Conservation (phyloP, 768 basidiomycete species). For the Podaxis pistillaris region DNA sequence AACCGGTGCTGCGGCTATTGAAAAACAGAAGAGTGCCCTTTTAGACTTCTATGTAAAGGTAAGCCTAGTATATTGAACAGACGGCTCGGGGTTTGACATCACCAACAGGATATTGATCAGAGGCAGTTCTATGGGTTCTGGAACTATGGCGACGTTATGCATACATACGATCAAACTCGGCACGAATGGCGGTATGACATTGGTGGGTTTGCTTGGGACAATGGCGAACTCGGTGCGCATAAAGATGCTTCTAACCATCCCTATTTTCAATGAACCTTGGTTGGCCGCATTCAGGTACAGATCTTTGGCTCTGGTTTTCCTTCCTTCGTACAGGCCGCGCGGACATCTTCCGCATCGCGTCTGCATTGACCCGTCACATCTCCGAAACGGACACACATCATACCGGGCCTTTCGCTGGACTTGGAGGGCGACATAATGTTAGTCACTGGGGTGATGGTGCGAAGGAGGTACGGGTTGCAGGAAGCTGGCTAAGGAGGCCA, state of each 20-base stretch:
- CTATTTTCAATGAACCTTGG: neutral
- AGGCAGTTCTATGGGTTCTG: conserved; percentile 38
- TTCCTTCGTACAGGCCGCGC: conserved; percentile 37
- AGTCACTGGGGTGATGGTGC: conserved; percentile 41
- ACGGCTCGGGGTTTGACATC: neutral
- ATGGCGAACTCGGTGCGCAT: conserved; percentile 32
- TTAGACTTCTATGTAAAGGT: conserved; percentile 36
- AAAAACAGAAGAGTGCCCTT: conserved; percentile 33
- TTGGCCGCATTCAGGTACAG: conserved; percentile 23
- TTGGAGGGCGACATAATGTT: conserved; percentile 36
- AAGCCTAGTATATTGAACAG: neutral
- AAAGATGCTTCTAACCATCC: neutral
- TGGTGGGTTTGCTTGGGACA: conserved; percentile 38
- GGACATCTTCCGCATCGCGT: conserved; percentile 33
- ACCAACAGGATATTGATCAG: conserved; percentile 30
- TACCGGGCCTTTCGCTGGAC: conserved; percentile 34
- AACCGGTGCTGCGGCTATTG: conserved; percentile 29
- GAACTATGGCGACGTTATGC: conserved; percentile 39
- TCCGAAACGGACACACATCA: conserved; percentile 39
- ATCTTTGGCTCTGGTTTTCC: conserved; percentile 39
- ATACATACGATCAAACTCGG: conserved; percentile 38
- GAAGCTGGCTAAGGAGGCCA: conserved; percentile 33
- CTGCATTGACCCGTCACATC: conserved; percentile 35
- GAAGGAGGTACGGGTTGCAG: conserved; percentile 34
- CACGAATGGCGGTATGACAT: conserved; percentile 39